Evolutionary conservation across 306 rosid species (phyloP).

Genomic region (Cucumis cinereus): DNA sequence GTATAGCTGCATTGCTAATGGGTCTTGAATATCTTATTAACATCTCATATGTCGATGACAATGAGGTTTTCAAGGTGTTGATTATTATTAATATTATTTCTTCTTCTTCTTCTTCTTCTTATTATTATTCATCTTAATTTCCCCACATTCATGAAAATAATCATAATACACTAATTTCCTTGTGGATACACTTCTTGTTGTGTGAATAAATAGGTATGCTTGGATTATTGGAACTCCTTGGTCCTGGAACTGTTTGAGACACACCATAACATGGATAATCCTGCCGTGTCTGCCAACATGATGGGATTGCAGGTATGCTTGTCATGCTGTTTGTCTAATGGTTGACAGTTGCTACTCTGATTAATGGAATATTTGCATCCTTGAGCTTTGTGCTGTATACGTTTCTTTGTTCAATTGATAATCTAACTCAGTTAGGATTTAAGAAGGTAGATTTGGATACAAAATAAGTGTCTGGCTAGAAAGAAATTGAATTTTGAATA

Average conservation of each 20-base stretch:
- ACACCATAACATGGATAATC: conserved; percentile 33
- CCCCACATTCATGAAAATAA: too few relatives aligned
- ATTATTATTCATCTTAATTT: background rate
- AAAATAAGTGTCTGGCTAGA: background rate
- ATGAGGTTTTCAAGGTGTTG: conserved; percentile 87
- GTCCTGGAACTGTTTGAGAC: conserved; percentile 64
- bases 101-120: too few relatives aligned
- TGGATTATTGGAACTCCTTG: conserved; percentile 93
- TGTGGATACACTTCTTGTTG: background rate
- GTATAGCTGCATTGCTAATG: conserved; percentile 50
- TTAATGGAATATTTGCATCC: background rate
- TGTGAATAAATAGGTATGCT: conserved; percentile 58
- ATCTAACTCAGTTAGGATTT: background rate
- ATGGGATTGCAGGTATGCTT: conserved; percentile 48
- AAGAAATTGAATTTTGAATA: background rate
- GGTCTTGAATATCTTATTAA: conserved; percentile 93
- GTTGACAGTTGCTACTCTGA: background rate
- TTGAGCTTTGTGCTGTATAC: background rate
- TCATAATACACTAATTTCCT: background rate
- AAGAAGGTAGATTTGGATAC: background rate
- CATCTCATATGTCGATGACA: conserved; percentile 93
- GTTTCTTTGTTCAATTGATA: background rate
- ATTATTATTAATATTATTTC: too few relatives aligned
- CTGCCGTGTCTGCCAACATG: conserved; percentile 41
- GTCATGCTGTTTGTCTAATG: background rate